A percentile compares a stretch with the other conserved stretches of the same genome.
Evolutionary conservation across 805 yeast genomes (phyloP).

Genomic region (Kazachstania kunashirensis): DNA sequence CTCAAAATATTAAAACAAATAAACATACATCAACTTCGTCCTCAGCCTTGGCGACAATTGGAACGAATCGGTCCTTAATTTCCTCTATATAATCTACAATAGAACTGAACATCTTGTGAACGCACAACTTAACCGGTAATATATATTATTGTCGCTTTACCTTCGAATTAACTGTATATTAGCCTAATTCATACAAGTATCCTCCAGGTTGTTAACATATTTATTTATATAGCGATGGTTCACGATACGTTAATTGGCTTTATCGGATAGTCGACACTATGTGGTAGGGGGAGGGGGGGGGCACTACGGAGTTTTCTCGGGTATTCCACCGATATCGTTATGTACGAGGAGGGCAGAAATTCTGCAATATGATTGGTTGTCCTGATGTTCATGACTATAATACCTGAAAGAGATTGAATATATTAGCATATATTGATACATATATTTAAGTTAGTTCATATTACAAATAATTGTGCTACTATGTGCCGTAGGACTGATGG

Average conservation of each 20-base stretch:
- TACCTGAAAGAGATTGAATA: no score
- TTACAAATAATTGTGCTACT: no score
- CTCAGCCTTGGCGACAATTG: slow-evolving; percentile 78
- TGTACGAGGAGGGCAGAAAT: neutral
- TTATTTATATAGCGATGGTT: neutral
- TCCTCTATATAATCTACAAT: slow-evolving; percentile 41
- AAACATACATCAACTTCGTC: slow-evolving; percentile 19
- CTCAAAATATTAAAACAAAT: neutral
- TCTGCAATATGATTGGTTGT: slow-evolving; percentile 2
- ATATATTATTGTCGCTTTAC: no score
- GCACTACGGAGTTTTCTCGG: slow-evolving; percentile 1
- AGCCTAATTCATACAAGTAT: no score
- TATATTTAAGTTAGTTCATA: no score
- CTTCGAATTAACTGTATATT: no score
- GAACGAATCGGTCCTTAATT: slow-evolving; percentile 68
- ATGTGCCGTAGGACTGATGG: no score
- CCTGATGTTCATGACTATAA: no score
- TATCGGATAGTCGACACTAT: slow-evolving; percentile 4
- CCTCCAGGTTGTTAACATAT: no score
- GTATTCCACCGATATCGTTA: neutral
- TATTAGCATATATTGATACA: no score
- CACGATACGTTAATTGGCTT: neutral
- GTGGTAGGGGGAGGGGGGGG: no score
- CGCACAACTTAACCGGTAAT: no score
- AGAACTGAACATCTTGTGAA: slow-evolving; percentile 29